These are phyloP conservation scores for Capsicum chinense DNA, from an alignment of 257 asterid genomes.

Conservation along the genomic window DNA sequence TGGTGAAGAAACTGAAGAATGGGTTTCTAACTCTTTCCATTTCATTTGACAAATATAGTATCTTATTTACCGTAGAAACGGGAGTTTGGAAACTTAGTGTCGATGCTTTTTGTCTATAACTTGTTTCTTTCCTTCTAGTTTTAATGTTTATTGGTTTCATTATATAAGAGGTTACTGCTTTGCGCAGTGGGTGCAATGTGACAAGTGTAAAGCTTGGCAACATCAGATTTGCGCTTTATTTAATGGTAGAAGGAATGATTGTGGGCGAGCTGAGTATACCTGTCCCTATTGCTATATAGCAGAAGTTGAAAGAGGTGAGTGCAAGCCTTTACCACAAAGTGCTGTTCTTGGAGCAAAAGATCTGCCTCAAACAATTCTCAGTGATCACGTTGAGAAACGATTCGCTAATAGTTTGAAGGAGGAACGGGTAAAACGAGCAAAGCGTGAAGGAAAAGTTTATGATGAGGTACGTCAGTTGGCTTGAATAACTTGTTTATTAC, in stretches of 20 bases:
- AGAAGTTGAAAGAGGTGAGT: conserved; percentile 96
- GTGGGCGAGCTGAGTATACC: conserved; percentile 98
- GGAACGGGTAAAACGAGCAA: too few species aligned
- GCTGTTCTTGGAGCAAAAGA: conserved; percentile 99
- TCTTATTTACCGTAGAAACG: too few species aligned
- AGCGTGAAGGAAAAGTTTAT: too few species aligned
- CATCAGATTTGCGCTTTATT: conserved; percentile 98
- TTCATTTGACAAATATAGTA: neutral
- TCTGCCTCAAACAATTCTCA: conserved; percentile 33
- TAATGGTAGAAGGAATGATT: conserved; percentile 97
- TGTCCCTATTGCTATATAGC: conserved; percentile 92
- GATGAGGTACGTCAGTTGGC: too few species aligned
- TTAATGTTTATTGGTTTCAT: neutral
- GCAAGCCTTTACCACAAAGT: conserved; percentile 82
- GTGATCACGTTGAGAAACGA: too few species aligned
- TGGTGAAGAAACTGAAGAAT: conserved; percentile 94
- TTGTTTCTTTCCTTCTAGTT: neutral
- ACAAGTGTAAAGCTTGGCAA: conserved; percentile 99
- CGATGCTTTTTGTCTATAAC: neutral
- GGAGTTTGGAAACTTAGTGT: too few species aligned
- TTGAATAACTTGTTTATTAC: too few species aligned
- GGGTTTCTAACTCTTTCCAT: conserved; percentile 52
- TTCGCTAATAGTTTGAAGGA: too few species aligned
- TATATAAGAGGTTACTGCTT: conserved; percentile 35
- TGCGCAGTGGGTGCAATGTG: conserved; percentile 99